Base-by-base conservation (phyloP, 495 filamentous ascomycete genomes). In the Polyplosphaeria fusca region DNA sequence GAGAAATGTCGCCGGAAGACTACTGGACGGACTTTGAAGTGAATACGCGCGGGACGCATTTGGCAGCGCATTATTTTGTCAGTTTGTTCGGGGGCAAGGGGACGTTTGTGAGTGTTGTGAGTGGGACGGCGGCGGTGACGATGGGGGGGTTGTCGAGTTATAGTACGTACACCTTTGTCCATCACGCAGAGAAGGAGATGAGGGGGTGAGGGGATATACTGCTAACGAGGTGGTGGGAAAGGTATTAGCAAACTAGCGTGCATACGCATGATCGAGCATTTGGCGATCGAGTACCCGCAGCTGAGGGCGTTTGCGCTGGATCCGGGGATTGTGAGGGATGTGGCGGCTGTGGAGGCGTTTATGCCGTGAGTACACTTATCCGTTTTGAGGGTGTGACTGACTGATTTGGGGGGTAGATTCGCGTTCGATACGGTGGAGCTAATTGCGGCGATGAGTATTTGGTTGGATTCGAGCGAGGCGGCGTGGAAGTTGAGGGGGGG, bases 41-140 rank as follows among this genome's bases (percentile, higher is more conserved):
- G 4, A 56, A 56, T 18, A 22, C 43, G 16, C 27, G 37, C 13
- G 43, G 42, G 12, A 48, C 52, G 2, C 26, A 38, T 23, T 39
- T 56, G 2, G 42, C 45, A 5, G 26, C 28, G n/a, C 52, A 48
- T 26, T n/a, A 47, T 37, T 56, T 32, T 16, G 48, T 56, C 43
- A 16, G 27, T 9, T 39, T 37, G 12, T 56, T 56, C 20, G 28
- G 28, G 11, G 14, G 12, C 23, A 26, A 47, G 5, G 43, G 43
- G 3, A 45, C 39, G 4, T 16, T 56, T n/a, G 40, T 56, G 25
- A 4, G 14, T 1, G 4, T 56, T 2, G 28, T 28, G 4, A 39
- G 28, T 12, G 43, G 27, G 16, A 43, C 32, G 14, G 52, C 42
- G 5, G n/a, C 13, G 5, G 18, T 56, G 2, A 44, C 40, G 1